Conservation (phyloP, 306 rosid genomes). For the Sophora flavescens region DNA sequence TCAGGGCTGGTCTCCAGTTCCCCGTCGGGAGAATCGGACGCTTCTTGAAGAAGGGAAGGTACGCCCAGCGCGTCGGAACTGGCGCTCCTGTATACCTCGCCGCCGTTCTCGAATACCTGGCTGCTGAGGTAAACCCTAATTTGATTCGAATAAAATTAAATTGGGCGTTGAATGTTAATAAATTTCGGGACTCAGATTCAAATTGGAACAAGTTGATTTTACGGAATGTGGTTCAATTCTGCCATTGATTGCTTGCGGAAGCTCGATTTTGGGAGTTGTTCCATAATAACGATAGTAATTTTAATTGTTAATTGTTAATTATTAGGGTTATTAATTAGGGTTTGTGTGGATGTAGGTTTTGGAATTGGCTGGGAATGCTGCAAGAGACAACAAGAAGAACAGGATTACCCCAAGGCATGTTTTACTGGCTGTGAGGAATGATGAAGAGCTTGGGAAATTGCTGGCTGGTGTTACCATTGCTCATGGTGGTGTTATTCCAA, state of each 20-base stretch:
- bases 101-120: constrained; percentile 78
- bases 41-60: constrained; percentile 71
- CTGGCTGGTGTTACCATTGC: constrained; percentile 55
- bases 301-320: not conserved
- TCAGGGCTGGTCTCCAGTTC: constrained; percentile 77
- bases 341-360: constrained; percentile 35
- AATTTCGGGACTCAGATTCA: not conserved
- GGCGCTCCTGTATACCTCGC: constrained; percentile 88
- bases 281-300: too few relatives aligned
- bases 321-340: too few relatives aligned
- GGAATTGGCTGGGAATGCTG: constrained; percentile 58
- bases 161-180: too few relatives aligned
- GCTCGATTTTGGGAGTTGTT: not conserved
- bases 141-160: too few relatives aligned
- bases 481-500: constrained; percentile 54
- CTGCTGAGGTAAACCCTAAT: constrained; percentile 63
- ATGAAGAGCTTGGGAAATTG: constrained; percentile 55
- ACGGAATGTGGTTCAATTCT: not conserved
- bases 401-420: constrained; percentile 56
- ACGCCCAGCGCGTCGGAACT: constrained; percentile 68
- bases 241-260: not conserved
- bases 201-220: not conserved
- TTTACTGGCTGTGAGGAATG: constrained; percentile 53
- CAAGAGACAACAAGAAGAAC: constrained; percentile 55
- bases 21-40: constrained; percentile 84